phyloP scores from a whole-genome alignment of 2,329 filamentous ascomycete genomes.

The Colletotrichum tamarilloi region DNA sequence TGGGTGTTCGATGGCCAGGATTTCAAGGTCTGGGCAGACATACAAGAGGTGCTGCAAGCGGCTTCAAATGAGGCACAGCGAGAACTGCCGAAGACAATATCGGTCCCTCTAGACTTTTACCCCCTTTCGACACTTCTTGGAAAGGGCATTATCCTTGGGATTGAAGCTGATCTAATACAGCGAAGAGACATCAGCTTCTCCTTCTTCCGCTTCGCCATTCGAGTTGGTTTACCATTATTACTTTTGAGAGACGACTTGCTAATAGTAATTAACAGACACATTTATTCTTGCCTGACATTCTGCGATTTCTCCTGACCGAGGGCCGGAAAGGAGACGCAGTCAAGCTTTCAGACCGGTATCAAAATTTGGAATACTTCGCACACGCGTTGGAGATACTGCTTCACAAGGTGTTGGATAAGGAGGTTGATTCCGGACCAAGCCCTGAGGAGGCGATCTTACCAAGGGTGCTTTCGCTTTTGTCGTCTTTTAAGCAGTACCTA shows the following conservation, averaged over 20 bases:
- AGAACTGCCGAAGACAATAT: conserved; percentile 79
- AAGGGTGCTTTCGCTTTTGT: conserved; percentile 71
- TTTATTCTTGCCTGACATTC: conserved; percentile 88
- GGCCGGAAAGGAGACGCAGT: conserved; percentile 85
- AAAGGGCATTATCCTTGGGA: conserved; percentile 89
- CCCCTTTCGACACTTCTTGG: conserved; percentile 87
- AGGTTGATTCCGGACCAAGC: conserved; percentile 78
- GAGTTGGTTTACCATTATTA: conserved; percentile 88
- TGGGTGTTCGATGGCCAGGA: conserved; percentile 94
- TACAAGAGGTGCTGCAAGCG: conserved; percentile 83
- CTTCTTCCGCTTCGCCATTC: conserved; percentile 86
- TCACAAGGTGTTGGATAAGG: conserved; percentile 93
- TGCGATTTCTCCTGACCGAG: conserved; percentile 81
- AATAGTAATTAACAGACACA: conserved; percentile 72
- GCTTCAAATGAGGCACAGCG: conserved; percentile 72
- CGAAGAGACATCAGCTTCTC: conserved; percentile 91
- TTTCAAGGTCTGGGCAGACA: conserved; percentile 88
- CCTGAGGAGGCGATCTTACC: conserved; percentile 74
- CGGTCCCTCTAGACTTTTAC: conserved; percentile 93
- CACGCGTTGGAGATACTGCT: conserved; percentile 93
- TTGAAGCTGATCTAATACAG: conserved; percentile 94
- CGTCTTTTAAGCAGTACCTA: conserved; percentile 85
- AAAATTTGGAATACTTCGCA: conserved; percentile 88
- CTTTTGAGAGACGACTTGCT: conserved; percentile 82
- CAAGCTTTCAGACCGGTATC: conserved; percentile 85